Evolutionary conservation across 2,329 filamentous ascomycete species (phyloP).

Genomic region (Fusarium algeriense): DNA sequence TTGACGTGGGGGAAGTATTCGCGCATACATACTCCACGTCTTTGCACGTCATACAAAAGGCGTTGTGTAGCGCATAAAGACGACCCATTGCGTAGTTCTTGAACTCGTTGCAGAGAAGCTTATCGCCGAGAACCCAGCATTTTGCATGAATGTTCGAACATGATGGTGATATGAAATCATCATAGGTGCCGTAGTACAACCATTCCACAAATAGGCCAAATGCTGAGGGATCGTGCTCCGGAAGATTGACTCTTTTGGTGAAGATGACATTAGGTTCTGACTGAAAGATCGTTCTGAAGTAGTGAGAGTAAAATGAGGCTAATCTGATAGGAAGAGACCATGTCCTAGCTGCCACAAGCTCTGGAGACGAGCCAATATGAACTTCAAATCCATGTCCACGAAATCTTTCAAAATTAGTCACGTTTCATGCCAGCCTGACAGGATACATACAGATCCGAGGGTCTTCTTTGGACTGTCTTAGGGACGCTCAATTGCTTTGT

Average conservation of each 20-base stretch:
- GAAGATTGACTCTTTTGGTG: background rate
- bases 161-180: background rate
- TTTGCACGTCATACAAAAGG: background rate
- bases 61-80: background rate
- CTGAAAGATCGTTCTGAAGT: background rate
- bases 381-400: background rate
- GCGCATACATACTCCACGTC: background rate
- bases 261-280: background rate
- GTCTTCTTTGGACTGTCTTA: background rate
- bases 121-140: background rate
- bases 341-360: background rate
- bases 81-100: background rate
- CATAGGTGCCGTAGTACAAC: background rate
- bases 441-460: background rate
- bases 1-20: background rate
- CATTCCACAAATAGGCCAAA: conserved; percentile 2
- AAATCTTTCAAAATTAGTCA: background rate
- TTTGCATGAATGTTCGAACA: background rate
- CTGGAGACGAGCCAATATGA: background rate
- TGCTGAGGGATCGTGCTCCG: background rate
- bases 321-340: background rate
- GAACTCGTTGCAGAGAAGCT: background rate
- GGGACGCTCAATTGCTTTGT: background rate
- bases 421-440: background rate
- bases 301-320: background rate